Conservation (phyloP, 148 eudicot species). For the Diospyros lotus region DNA sequence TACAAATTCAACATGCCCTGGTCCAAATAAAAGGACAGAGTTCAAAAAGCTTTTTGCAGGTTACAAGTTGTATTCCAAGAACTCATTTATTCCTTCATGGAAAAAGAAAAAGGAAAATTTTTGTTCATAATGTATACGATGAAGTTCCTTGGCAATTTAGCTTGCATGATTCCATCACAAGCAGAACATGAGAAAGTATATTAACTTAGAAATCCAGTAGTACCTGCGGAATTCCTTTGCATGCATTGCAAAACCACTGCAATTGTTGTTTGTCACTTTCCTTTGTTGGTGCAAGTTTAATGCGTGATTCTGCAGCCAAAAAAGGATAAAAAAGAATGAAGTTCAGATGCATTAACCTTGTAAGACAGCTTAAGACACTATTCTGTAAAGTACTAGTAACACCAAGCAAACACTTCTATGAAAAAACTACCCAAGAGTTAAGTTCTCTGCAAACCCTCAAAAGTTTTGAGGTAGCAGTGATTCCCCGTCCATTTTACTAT, state of each 20-base stretch:
- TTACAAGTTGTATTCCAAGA: not conserved
- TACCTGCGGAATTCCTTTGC: slow-evolving; percentile 99
- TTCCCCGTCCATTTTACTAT: too few species aligned
- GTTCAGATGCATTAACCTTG: not conserved
- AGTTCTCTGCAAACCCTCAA: too few species aligned
- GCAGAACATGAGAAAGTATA: not conserved
- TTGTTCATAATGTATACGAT: not conserved
- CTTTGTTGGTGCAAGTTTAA: slow-evolving; percentile 58
- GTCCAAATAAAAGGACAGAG: not conserved
- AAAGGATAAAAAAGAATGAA: not conserved
- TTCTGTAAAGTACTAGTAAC: not conserved
- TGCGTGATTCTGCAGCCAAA: slow-evolving; percentile 50
- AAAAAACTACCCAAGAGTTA: too few species aligned
- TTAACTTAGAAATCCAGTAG: not conserved
- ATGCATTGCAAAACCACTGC: slow-evolving; percentile 83
- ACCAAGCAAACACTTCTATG: not conserved
- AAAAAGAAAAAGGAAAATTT: not conserved
- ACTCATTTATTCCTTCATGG: not conserved
- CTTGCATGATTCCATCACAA: not conserved
- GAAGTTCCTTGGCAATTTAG: not conserved
- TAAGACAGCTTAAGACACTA: not conserved
- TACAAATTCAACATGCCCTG: not conserved
- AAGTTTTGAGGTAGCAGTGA: too few species aligned
- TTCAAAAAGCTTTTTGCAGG: not conserved
- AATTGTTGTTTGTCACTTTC: slow-evolving; percentile 63